These are phyloP conservation scores for Cudoniella acicularis DNA, from an alignment of 495 filamentous ascomycete species.

Conservation along the genomic window DNA sequence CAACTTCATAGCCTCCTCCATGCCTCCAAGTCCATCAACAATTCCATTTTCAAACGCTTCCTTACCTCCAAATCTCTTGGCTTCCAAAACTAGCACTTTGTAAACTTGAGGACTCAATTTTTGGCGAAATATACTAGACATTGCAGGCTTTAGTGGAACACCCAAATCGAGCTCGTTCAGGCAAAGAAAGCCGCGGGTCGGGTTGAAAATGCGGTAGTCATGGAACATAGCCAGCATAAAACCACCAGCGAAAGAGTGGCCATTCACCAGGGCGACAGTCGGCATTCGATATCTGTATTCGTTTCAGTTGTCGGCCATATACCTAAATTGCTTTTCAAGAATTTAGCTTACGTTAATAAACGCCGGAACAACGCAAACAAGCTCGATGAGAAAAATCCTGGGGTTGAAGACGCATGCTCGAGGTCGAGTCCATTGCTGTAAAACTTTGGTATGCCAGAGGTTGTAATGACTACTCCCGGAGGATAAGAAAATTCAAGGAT, in stretches of 20 bases:
- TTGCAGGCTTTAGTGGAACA: constrained; percentile 63
- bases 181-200: constrained; percentile 63
- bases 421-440: constrained; percentile 79
- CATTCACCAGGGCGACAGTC: constrained; percentile 71
- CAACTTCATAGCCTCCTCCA: constrained; percentile 55
- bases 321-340: background rate
- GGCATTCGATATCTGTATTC: constrained; percentile 68
- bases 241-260: constrained; percentile 78
- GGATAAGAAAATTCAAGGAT: constrained; percentile 63
- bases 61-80: constrained; percentile 56
- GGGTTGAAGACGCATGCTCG: constrained; percentile 44
- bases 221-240: constrained; percentile 81
- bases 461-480: constrained; percentile 71
- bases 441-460: constrained; percentile 70
- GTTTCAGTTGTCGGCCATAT: background rate
- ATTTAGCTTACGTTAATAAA: constrained; percentile 52
- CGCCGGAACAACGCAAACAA: constrained; percentile 58
- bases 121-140: constrained; percentile 68
- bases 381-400: constrained; percentile 49
- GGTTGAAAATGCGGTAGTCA: constrained; percentile 76
- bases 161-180: constrained; percentile 79
- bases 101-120: constrained; percentile 58
- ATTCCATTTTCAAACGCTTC: constrained; percentile 61
- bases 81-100: constrained; percentile 64
- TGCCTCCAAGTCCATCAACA: constrained; percentile 62